phyloP scores from a whole-genome alignment of 1,284 basidiomycete species.

The Anthracocystis walkeri region DNA sequence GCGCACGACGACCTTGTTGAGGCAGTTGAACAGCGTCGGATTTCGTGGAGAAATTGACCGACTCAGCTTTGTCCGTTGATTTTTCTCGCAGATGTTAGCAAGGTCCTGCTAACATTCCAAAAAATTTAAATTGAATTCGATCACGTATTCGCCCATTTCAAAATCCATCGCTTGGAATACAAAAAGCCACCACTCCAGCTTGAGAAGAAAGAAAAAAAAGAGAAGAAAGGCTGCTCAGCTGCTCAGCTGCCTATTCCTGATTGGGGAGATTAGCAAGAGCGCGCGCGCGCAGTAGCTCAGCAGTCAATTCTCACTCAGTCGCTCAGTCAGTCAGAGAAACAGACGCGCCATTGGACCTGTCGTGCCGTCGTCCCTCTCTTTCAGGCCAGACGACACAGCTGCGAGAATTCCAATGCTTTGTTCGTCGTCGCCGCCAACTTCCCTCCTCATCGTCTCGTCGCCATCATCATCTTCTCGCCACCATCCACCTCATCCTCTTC shows the following conservation, averaged over 20 bases:
- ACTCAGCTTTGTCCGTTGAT: not conserved
- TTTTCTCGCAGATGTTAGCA: not conserved
- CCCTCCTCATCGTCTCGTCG: conserved; percentile 11
- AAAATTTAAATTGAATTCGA: not conserved
- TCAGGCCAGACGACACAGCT: not conserved
- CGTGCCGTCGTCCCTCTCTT: not conserved
- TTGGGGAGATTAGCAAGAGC: not conserved
- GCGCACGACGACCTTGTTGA: too few species aligned
- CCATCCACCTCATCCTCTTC: conserved; percentile 10
- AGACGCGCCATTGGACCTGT: conserved; percentile 11
- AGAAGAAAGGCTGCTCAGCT: not conserved
- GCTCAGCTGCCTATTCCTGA: not conserved
- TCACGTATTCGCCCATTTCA: conserved; percentile 4
- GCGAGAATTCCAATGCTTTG: conserved; percentile 7
- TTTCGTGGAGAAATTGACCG: not conserved
- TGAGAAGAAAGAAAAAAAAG: not conserved
- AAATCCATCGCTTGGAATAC: not conserved
- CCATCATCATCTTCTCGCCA: conserved; percentile 20
- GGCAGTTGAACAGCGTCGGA: not conserved
- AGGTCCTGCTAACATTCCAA: not conserved
- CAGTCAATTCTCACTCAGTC: not conserved
- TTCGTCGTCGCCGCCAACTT: conserved; percentile 7
- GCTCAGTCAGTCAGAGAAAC: conserved; percentile 10
- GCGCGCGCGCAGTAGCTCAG: conserved; percentile 2
- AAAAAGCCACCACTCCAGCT: not conserved